phyloP scores from a whole-genome alignment of 1,139 yeast genomes.

The Debaryomycetaceae sp. region DNA sequence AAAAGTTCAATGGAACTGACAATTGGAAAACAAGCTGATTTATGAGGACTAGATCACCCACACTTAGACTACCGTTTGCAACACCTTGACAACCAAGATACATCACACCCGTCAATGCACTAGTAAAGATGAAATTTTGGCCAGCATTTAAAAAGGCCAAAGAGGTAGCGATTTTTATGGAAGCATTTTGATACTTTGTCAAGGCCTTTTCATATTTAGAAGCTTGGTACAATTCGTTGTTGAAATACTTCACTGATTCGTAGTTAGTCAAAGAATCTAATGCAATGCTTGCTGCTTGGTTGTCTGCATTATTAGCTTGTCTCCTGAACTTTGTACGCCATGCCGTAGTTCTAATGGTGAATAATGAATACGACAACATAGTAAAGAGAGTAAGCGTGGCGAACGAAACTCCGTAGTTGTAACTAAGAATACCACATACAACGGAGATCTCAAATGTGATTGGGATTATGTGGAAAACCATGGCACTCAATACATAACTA shows the following conservation, averaged over 20 bases:
- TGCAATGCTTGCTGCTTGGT: slow-evolving; percentile 90
- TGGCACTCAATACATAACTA: slow-evolving; percentile 84
- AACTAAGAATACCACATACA: slow-evolving; percentile 90
- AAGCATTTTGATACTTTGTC: slow-evolving; percentile 71
- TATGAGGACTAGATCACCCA: slow-evolving; percentile 94
- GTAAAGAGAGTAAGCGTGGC: slow-evolving; percentile 88
- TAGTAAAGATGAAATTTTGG: slow-evolving; percentile 85
- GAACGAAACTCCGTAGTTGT: slow-evolving; percentile 84
- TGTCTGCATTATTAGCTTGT: slow-evolving; percentile 90
- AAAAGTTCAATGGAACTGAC: slow-evolving; percentile 87
- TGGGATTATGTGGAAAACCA: slow-evolving; percentile 96
- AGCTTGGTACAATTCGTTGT: slow-evolving; percentile 79
- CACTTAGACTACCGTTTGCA: slow-evolving; percentile 74
- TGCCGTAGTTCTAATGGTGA: slow-evolving; percentile 88
- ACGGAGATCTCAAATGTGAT: slow-evolving; percentile 86
- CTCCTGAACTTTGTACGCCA: slow-evolving; percentile 95
- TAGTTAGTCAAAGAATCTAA: slow-evolving; percentile 90
- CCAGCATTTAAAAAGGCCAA: slow-evolving; percentile 88
- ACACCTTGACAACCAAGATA: slow-evolving; percentile 98
- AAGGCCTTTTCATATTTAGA: slow-evolving; percentile 78
- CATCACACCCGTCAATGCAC: slow-evolving; percentile 96
- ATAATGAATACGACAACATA: slow-evolving; percentile 80
- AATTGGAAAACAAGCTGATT: slow-evolving; percentile 95
- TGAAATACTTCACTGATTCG: slow-evolving; percentile 92
- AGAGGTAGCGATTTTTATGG: slow-evolving; percentile 88